phyloP scores from a whole-genome alignment of 495 filamentous ascomycete species.

The Aspergillus sclerotiicarbonarius region DNA sequence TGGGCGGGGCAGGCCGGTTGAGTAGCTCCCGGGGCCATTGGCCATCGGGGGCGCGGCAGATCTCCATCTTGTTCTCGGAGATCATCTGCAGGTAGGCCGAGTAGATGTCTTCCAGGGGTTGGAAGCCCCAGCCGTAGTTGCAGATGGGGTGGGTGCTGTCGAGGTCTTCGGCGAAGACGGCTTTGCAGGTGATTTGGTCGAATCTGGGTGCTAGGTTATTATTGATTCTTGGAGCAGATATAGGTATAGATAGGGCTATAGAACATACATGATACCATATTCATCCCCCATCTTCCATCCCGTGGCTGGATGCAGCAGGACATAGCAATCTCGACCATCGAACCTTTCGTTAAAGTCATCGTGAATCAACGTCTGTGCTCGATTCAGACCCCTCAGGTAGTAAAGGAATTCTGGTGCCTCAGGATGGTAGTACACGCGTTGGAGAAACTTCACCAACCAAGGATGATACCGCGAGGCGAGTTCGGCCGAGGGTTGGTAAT shows the following conservation, averaged over 20 bases:
- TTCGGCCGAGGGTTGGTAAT: neutral
- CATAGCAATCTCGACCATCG: neutral
- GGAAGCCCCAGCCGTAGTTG: neutral
- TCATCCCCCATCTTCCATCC: conserved; percentile 2
- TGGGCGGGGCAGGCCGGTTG: neutral
- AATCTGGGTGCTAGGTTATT: neutral
- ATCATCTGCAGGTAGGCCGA: conserved; percentile 5
- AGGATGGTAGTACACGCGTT: conserved; percentile 3
- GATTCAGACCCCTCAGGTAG: neutral
- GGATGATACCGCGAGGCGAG: neutral
- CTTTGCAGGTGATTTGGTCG: conserved; percentile 3
- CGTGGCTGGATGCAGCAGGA: neutral
- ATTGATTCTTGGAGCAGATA: neutral
- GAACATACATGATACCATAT: neutral
- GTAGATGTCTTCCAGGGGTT: conserved; percentile 4
- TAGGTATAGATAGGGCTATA: neutral
- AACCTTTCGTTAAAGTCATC: neutral
- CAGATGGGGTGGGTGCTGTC: neutral
- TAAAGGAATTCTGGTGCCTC: conserved; percentile 1
- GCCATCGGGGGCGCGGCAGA: neutral
- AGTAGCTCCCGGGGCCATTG: neutral
- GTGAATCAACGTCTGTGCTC: neutral
- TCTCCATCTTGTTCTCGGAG: conserved; percentile 2
- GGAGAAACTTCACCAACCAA: neutral
- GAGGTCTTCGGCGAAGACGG: neutral